Base-by-base conservation (phyloP, 1,284 basidiomycete species). In the Heliocybe sulcata region DNA sequence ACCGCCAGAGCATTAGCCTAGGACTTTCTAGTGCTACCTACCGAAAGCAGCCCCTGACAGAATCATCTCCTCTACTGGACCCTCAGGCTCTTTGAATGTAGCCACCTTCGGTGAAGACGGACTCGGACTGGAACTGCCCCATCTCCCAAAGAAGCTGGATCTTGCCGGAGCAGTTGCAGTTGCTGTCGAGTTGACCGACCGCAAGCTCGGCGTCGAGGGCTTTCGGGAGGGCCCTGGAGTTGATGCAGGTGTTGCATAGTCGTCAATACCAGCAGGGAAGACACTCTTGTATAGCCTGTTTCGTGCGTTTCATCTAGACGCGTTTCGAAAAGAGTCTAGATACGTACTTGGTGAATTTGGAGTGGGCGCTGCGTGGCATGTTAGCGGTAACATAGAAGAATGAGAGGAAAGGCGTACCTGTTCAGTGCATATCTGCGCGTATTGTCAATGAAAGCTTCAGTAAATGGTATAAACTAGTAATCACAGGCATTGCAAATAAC, bases 401-500 rank as follows among this genome's bases (percentile, higher is more conserved):
- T 35, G 55, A 61, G 22, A 42, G 38, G 31, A 61, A 45, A 19
- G 9, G 56, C 74, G 63, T 58, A 75, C 82, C 74, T 85, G 61
- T 86, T 85, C 47, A 86, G 65, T 1, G 83, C 72, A 61, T 84
- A 81, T 61, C 80, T 82, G 56, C 19, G 14, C 9, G 54, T 19
- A 3, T 22, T 52, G 14, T 56, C 22, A 53, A 48, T 56, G 51
- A 9, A 49, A 19, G 52, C 19, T 51, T 42, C 31, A n/a, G 26
- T 22, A 23, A 50, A 52, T 11, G 12, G 25, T 57, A 47, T 35
- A 45, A 23, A 38, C 25, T 11, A 20, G 50, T 2, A 71, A 76
- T 67, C 60, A 89, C 79, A 90, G 72, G 72, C 87, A 90, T 63
- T 88, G 86, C 3, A 88, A 61, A 66, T 90, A 90, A 31, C 87